Conservation (phyloP, 2,329 filamentous ascomycete species). For the Aspergillus brunneoviolaceus region DNA sequence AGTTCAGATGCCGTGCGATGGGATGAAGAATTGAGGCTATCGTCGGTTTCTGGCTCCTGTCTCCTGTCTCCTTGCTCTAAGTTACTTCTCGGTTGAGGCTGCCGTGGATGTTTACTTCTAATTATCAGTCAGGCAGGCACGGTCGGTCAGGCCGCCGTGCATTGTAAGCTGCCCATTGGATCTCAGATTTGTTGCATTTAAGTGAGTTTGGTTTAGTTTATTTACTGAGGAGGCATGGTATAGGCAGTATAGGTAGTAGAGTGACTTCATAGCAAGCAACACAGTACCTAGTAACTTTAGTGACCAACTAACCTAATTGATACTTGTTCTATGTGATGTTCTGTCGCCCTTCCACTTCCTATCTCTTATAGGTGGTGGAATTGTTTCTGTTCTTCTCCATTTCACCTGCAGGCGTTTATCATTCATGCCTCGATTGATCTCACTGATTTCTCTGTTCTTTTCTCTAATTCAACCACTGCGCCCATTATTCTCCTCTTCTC, state of each 20-base stretch:
- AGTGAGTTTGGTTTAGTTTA: background rate
- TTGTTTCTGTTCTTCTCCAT: background rate
- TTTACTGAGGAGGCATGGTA: no score
- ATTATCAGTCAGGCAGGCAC: constrained; percentile 23
- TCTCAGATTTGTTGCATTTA: background rate
- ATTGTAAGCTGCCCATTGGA: constrained; percentile 12
- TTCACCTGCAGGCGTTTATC: background rate
- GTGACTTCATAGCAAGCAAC: background rate
- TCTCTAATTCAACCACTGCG: constrained; percentile 6
- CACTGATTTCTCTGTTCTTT: background rate
- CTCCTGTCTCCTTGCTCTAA: no score
- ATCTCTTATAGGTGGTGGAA: constrained; percentile 4
- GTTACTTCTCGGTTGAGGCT: background rate
- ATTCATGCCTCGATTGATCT: constrained; percentile 8
- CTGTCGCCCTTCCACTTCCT: background rate
- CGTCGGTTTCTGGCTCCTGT: background rate
- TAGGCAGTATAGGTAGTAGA: background rate
- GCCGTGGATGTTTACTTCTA: background rate
- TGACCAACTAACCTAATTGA: no score
- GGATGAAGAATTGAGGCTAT: constrained; percentile 3
- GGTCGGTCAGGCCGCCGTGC: constrained; percentile 28
- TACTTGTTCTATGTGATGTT: background rate
- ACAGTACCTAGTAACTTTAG: no score
- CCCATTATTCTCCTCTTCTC: constrained; percentile 4
- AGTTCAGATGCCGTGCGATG: constrained; percentile 12